phyloP scores from a whole-genome alignment of 2,329 filamentous ascomycete species.

The Dendryphion nanum region DNA sequence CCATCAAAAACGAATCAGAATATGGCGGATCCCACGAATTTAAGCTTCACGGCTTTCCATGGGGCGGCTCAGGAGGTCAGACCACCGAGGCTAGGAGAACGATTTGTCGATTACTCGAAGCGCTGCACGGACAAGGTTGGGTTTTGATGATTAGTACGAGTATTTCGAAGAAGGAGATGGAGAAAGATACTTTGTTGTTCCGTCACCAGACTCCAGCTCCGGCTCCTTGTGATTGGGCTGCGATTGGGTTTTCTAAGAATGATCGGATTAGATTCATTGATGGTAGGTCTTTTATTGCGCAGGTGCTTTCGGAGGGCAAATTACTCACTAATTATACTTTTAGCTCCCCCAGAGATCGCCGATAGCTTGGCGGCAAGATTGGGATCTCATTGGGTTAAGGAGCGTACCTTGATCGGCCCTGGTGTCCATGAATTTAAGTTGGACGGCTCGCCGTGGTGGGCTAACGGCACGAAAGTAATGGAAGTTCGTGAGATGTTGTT shows the following conservation, averaged over 20 bases:
- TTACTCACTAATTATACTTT: neutral
- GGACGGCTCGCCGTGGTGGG: constrained; percentile 30
- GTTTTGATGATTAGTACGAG: constrained; percentile 38
- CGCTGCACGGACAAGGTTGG: constrained; percentile 39
- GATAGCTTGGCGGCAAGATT: neutral
- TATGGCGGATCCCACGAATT: constrained; percentile 39
- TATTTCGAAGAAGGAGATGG: constrained; percentile 29
- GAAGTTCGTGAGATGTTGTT: constrained; percentile 35
- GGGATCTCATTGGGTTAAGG: neutral
- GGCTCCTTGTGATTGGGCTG: constrained; percentile 37
- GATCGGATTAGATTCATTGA: constrained; percentile 36
- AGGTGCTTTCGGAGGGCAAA: too few relatives aligned
- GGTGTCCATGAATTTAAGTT: constrained; percentile 35
- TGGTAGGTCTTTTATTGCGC: constrained; percentile 3
- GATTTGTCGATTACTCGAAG: constrained; percentile 30
- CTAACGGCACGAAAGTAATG: constrained; percentile 37
- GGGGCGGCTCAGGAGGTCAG: constrained; percentile 25
- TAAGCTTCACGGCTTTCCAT: constrained; percentile 39
- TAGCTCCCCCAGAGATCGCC: neutral
- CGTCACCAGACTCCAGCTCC: constrained; percentile 35
- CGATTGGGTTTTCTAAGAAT: constrained; percentile 32
- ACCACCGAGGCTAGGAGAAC: constrained; percentile 31
- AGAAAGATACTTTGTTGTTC: constrained; percentile 42
- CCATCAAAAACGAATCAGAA: constrained; percentile 28
- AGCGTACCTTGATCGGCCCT: neutral